Base-by-base conservation (phyloP, 805 yeast species). In the Teunomyces aglyptinius region DNA sequence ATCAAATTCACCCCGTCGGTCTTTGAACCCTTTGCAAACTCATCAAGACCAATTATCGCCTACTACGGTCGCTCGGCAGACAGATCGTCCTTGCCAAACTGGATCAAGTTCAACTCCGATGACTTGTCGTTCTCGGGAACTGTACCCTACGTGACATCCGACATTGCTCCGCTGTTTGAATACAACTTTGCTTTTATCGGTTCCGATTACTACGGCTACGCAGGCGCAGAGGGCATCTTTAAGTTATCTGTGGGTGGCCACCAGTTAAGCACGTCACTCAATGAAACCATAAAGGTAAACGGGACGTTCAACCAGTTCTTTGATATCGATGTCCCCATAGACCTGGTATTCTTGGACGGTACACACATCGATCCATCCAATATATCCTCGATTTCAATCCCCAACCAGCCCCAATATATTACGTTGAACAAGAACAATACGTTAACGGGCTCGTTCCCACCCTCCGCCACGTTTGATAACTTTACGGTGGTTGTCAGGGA, bases 81-180 rank as follows among this genome's bases (percentile, higher is more conserved):
- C 63, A 80, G 91, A 60, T 79, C 96, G 1, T 92, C 99, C 2
- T 73, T 94, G 46, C 99, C 99, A 32, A 85, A 81, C 59, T 94
- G 99, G 98, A 71, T 89, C 43, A 65, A 68, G 45, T 94, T 92
- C 60, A 83, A 89, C 58, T 57, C 77, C 4, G 70, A 71, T 45
- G 71, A 74, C 32, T 69, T 89, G 52, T 77, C 86, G 16, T 92
- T 90, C 65, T 74, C 81, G 36, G 99, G 99, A 27, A 83, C 85
- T 1, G 92, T 96, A 1, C 99, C 99, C 8, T 73, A 85, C 6
- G 88, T 88, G 27, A 85, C 88, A 54, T 87, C 97, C 2, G 75
- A 78, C 13, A 85, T 89, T 55, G 99, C 99, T 1, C 98, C 97
- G 8, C 88, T 96, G 34, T 73, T 80, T 53, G 69, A 73, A 35